Percentiles rank a stretch among this genome's conserved stretches.
Evolutionary conservation across 495 filamentous ascomycete species (phyloP).

Genomic region (Neurospora sp.): DNA sequence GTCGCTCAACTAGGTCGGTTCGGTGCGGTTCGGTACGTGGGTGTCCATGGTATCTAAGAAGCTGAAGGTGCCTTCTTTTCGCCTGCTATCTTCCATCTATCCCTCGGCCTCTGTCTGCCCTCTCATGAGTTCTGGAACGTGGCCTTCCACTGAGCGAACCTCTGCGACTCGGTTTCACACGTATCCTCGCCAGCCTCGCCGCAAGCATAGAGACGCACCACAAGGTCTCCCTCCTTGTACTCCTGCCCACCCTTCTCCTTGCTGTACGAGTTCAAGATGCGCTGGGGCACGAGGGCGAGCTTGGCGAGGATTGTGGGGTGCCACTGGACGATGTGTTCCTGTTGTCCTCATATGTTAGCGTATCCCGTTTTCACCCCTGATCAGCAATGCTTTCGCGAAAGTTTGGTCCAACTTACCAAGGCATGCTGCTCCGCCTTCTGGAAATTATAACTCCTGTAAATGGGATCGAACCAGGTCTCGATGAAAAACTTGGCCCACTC

Average conservation of each 20-base stretch:
- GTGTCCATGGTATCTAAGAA: not conserved
- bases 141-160: slow-evolving; percentile 37
- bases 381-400: not conserved
- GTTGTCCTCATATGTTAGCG: slow-evolving; percentile 10
- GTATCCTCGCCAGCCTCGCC: slow-evolving; percentile 40
- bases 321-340: slow-evolving; percentile 95
- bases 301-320: slow-evolving; percentile 94
- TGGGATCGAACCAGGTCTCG: slow-evolving; percentile 92
- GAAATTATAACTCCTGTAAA: slow-evolving; percentile 90
- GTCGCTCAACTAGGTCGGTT: not conserved
- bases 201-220: slow-evolving; percentile 67
- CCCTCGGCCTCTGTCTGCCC: not conserved
- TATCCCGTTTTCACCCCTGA: not conserved
- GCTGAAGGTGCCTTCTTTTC: not conserved
- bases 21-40: not conserved
- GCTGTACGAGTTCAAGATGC: slow-evolving; percentile 65
- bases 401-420: slow-evolving; percentile 48
- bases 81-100: not conserved
- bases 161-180: slow-evolving; percentile 58
- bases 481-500: slow-evolving; percentile 90
- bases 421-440: slow-evolving; percentile 90
- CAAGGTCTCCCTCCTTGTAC: slow-evolving; percentile 80
- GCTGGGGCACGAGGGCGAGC: slow-evolving; percentile 76
- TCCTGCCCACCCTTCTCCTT: slow-evolving; percentile 30
- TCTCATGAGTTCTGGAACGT: slow-evolving; percentile 24